phyloP scores from a whole-genome alignment of 768 basidiomycete species.

The Trametes meyenii region DNA sequence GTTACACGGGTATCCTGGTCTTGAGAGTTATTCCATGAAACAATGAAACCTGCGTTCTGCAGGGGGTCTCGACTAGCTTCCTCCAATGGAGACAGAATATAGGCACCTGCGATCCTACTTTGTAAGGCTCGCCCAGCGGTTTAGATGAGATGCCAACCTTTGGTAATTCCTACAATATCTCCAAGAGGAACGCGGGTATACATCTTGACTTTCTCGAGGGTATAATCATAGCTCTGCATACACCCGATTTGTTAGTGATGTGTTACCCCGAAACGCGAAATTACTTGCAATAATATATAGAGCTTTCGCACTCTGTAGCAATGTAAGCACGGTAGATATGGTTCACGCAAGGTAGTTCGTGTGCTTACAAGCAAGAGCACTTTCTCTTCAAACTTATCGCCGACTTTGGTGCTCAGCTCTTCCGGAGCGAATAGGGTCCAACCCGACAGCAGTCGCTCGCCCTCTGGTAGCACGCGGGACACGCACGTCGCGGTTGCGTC shows the following conservation, averaged over 20 bases:
- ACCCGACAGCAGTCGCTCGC: conserved; percentile 70
- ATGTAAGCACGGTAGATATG: conserved; percentile 3
- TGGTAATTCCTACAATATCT: conserved; percentile 74
- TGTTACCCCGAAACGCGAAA: not conserved
- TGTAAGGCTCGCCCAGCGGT: not conserved
- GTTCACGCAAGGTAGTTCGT: conserved; percentile 26
- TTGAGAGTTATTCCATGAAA: conserved; percentile 75
- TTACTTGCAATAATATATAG: conserved; percentile 76
- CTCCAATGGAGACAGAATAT: conserved; percentile 92
- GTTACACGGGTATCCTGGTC: conserved; percentile 71
- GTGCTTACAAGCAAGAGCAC: conserved; percentile 78
- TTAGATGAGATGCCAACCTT: conserved; percentile 53
- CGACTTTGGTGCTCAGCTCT: conserved; percentile 67
- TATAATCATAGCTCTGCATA: conserved; percentile 87
- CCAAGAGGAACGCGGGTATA: conserved; percentile 89
- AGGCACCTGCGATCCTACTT: conserved; percentile 65
- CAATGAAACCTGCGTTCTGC: conserved; percentile 87
- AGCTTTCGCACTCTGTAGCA: conserved; percentile 45
- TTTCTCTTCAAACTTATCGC: conserved; percentile 93
- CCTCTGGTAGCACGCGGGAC: conserved; percentile 46
- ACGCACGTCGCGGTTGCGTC: conserved; percentile 93
- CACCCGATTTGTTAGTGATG: not conserved
- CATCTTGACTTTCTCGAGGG: conserved; percentile 86
- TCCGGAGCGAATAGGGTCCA: conserved; percentile 94
- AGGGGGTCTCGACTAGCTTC: conserved; percentile 85